These are phyloP conservation scores for Emmonsiellopsis sp. DNA, from an alignment of 2,329 filamentous ascomycete species.

Conservation along the genomic window DNA sequence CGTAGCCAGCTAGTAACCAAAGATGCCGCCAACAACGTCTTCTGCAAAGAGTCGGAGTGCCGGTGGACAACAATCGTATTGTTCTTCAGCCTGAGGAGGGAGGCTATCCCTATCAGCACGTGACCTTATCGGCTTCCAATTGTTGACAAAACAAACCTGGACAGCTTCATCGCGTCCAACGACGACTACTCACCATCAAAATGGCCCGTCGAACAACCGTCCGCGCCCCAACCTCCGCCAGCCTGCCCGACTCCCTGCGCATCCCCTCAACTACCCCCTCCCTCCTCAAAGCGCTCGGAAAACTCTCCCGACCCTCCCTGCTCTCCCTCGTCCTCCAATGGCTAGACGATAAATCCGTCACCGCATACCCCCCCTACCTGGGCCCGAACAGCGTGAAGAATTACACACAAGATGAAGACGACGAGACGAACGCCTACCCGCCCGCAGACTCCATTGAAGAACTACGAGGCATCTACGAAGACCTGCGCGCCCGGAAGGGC, in stretches of 20 bases:
- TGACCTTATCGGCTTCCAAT: conserved; percentile 4
- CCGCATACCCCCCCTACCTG: conserved; percentile 53
- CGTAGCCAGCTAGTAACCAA: too few relatives aligned
- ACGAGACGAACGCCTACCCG: conserved; percentile 59
- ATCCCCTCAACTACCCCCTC: conserved; percentile 57
- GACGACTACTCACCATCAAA: background rate
- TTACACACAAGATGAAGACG: conserved; percentile 43
- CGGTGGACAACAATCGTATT: too few relatives aligned
- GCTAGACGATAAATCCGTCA: conserved; percentile 59
- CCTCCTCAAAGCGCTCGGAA: conserved; percentile 57
- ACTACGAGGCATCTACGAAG: conserved; percentile 56
- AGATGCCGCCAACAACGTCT: too few relatives aligned
- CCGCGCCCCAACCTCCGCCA: conserved; percentile 58
- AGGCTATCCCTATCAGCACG: background rate
- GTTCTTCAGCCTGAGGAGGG: too few relatives aligned
- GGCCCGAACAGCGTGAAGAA: background rate
- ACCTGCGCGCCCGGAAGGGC: conserved; percentile 48
- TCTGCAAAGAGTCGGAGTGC: too few relatives aligned
- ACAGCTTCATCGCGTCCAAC: background rate
- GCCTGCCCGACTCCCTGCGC: conserved; percentile 61
- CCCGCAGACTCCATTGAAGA: conserved; percentile 56
- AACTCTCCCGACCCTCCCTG: conserved; percentile 63
- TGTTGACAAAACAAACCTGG: background rate
- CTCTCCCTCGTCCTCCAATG: conserved; percentile 66
- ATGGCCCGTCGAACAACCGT: conserved; percentile 16